Base-by-base conservation (phyloP, 2,329 filamentous ascomycete genomes). In the Chalara sp. region DNA sequence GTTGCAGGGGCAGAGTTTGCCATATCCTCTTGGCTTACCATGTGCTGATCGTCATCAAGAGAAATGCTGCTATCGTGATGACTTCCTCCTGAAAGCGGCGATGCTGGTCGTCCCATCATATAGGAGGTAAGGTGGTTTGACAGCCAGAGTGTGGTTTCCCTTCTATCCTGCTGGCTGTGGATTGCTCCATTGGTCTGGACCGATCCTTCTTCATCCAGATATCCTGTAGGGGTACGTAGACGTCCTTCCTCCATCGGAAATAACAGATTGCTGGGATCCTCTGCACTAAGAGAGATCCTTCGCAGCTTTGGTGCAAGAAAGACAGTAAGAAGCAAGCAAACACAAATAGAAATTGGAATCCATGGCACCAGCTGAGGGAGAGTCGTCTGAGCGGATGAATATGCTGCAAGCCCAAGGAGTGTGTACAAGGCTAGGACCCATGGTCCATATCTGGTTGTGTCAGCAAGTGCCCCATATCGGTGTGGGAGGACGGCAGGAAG, bases 291-390 rank as follows among this genome's bases (percentile, higher is more conserved):
- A 13, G n/a, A 42, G 3, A 30, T 7, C 12, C 42, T 28, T 39
- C 28, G 28, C 11, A 49, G 10, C 13, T 41, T 52, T 12, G 54
- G 54, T 6, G 52, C 39, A n/a, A 44, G 54, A 40, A 48, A 54
- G 4, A 56, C 45, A 33, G 52, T 53, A n/a, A 53, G 33, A 6
- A 58, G 21, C 6, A 56, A 39, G 32, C 51, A 53, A 13, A 56
- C 10, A 32, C 44, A 50, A 28, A 58, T 6, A 5, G 44, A 32
- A 46, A 52, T 41, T 3, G 56, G 54, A 28, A 52, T 35, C 56
- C 56, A 56, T 28, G 52, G 52, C 13, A 58, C 42, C 7, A 49
- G 31, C 8, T 55, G 50, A 11, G 21, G 46, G 29, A 50, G 46
- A 12, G 54, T 41, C 32, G 47, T 50, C 8, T 46, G 47, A 21